A percentile compares a stretch with the other conserved stretches of the same genome.
Evolutionary conservation across 2,329 filamentous ascomycete species (phyloP).

Genomic region (Verticillium alfalfae): DNA sequence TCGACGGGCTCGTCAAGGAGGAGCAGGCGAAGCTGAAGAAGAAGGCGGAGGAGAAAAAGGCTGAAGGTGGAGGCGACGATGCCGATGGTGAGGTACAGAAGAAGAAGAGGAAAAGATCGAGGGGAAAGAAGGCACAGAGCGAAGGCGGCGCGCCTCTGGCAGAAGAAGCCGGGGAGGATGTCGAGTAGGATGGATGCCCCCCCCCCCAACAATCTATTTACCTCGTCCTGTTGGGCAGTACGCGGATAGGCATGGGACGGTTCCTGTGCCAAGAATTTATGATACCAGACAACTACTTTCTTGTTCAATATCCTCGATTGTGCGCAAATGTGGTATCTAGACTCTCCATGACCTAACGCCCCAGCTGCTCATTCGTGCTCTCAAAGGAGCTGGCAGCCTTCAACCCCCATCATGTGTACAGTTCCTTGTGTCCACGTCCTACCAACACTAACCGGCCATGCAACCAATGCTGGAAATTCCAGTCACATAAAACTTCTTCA

Average conservation of each 20-base stretch:
- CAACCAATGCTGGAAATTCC: not conserved
- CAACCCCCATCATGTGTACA: not conserved
- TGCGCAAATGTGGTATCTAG: not conserved
- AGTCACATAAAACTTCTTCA: not conserved
- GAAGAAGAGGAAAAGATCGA: conserved; percentile 49
- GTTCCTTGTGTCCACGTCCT: not conserved
- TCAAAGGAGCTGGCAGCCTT: not conserved
- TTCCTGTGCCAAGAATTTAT: not conserved
- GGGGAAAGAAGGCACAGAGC: conserved; percentile 31
- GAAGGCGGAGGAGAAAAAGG: conserved; percentile 21
- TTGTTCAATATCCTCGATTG: not conserved
- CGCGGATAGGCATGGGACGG: not conserved
- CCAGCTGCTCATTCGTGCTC: not conserved
- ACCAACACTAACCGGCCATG: not conserved
- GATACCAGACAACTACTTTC: not conserved
- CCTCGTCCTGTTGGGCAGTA: not conserved
- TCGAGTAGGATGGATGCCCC: not conserved
- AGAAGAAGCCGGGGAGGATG: conserved; percentile 1
- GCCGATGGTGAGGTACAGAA: conserved; percentile 26
- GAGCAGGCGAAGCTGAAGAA: conserved; percentile 16
- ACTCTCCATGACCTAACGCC: not conserved
- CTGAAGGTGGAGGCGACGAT: conserved; percentile 18
- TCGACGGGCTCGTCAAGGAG: conserved; percentile 4
- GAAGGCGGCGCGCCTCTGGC: conserved; percentile 2
- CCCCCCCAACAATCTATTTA: not conserved